Evolutionary conservation across 2,329 filamentous ascomycete genomes (phyloP), one percentile per base, ranked within the genome.

Genomic region (Aspergillus uvarum): DNA sequence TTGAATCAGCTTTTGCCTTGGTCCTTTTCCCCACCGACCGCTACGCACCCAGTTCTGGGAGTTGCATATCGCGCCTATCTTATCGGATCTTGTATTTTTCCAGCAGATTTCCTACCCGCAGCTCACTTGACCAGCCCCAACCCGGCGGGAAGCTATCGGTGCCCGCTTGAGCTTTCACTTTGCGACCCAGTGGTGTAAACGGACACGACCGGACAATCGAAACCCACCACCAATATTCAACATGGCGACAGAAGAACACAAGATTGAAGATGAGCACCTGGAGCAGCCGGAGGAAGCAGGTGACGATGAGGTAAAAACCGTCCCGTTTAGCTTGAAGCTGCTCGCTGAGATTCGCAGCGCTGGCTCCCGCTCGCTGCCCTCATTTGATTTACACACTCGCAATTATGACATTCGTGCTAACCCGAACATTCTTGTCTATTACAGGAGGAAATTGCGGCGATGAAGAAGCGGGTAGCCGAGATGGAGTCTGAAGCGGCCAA

Each of bases 401-500:
- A 31, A 35, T 22, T 11, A 44, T 29, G 26, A 32, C 24, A 56
- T 10, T 29, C 22, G 4, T 21, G 14, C 47, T n/a, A 49, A 31
- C 10, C 24, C 29, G 44, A 6, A 19, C 11, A 29, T 29, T 10
- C 26, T n/a, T n/a, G 21, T 47, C 57, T 64, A 59, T 64, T 24
- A 35, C 26, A 86, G 84, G 83, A 94, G 83, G 91, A 95, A 77
- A 94, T 95, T 71, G 87, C 87, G 62, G 90, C 89, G 60, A 95
- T 95, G 91, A 95, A 94, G 83, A 85, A 85, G 70, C 85, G 90
- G 68, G 90, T 95, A 64, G 90, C 89, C 65, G 91, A 95, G 80
- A 95, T 95, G 91, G 91, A 95, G 80, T 90, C 91, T 71, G 91
- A 95, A 81, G 91, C 91, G 5, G 89, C 89, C 60, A 93, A 93